Base-by-base conservation (phyloP, 1,284 basidiomycete genomes). In the Rhodotorula sp. region DNA sequence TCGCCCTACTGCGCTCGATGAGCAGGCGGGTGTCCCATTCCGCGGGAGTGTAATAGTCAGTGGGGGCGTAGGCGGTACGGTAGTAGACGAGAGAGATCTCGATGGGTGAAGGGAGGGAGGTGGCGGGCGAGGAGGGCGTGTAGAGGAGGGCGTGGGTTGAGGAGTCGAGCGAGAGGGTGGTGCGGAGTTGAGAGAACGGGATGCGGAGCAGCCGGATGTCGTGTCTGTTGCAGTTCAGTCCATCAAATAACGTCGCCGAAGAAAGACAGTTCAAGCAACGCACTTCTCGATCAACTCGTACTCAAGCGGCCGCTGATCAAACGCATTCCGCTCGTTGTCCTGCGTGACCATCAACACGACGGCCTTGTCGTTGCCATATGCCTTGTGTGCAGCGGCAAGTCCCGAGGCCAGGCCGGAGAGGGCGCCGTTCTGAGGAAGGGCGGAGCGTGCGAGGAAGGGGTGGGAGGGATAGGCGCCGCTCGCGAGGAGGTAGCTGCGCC, bases 271-370 rank as follows among this genome's bases (percentile, higher is more conserved):
- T n/a, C n/a, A 27, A 13, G 32, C 24, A 4, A 80, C 84, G 59
- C 78, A 91, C 89, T 81, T 84, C 76, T 92, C 87, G 0, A 92
- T 80, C 0, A 98, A 83, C 72, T 91, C 88, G 75, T 92, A 95
- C 80, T 98, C 92, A 22, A 99, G 81, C 81, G 86, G 88, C 8
- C 89, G 85, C 80, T 99, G 96, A 79, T 99, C 95, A 78, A 98
- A 99, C 0, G 95, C 86, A 79, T 99, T 99, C n/a, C 94, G 85
- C 80, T 99, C 96, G 34, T 87, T 86, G 13, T 88, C 85, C 78
- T 96, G 94, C 0, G 93, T 88, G 8, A 98, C 91, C 76, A 98
- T 94, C 4, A 99, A 83, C 27, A 99, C 86, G 55, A 82, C 82
- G 13, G 90, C 83, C n/a, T 89, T 90, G 88, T 82, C 30, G 66